Percentiles rank a stretch among this genome's conserved stretches.
These are phyloP conservation scores for Thoreauomyces humboldtii DNA, from an alignment of 192 early-diverging fungal genomes.

Conservation along the genomic window DNA sequence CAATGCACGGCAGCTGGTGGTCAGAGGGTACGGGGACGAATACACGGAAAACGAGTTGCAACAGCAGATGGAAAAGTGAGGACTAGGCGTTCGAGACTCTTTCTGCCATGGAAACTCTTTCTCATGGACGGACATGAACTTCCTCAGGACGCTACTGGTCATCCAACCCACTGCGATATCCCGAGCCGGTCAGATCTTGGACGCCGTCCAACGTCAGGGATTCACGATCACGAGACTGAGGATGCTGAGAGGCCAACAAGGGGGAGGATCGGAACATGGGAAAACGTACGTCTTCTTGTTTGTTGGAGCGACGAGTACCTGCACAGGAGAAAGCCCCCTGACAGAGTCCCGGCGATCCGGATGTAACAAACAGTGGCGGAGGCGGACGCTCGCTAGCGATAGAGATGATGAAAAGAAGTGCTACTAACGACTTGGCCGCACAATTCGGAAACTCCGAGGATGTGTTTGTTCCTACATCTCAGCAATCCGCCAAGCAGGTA, in stretches of 20 bases:
- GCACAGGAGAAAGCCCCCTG: too few relatives aligned
- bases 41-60: constrained; percentile 41
- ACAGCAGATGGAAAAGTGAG: constrained; percentile 47
- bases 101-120: too few relatives aligned
- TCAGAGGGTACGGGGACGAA: constrained; percentile 53
- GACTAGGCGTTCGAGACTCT: too few relatives aligned
- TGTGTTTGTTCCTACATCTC: neutral
- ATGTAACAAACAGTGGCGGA: too few relatives aligned
- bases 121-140: neutral
- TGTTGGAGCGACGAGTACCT: too few relatives aligned
- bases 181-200: constrained; percentile 44
- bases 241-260: too few relatives aligned
- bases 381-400: constrained; percentile 27
- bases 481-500: neutral
- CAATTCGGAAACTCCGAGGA: neutral
- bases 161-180: constrained; percentile 40
- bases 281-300: too few relatives aligned
- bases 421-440: constrained; percentile 6
- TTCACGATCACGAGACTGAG: constrained; percentile 39
- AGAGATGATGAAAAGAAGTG: constrained; percentile 33
- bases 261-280: too few relatives aligned
- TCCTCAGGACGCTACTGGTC: constrained; percentile 43
- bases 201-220: constrained; percentile 30
- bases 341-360: too few relatives aligned
- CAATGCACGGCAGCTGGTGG: constrained; percentile 46